Evolutionary conservation across 768 basidiomycete species (phyloP), one percentile per base, ranked within the genome.

Genomic region (Mycena venus): DNA sequence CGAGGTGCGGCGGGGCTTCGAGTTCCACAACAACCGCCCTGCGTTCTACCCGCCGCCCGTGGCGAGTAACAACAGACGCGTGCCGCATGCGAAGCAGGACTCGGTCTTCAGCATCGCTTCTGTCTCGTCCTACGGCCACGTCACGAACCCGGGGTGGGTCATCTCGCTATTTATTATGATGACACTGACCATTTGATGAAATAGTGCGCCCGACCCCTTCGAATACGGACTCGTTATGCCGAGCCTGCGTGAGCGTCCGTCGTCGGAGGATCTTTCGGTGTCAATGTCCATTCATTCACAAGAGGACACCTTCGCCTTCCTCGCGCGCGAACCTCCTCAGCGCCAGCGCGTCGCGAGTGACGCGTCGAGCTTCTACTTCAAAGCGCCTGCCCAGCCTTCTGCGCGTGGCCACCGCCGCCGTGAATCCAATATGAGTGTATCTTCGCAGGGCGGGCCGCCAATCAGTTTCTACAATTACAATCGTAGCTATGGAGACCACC

Each of bases 141-240:
- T 94, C 40, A 84, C 93, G 72, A 88, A 93, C 68, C 80, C 86
- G 21, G 95, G 95, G n/a, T n/a, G n/a, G n/a, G n/a, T n/a, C n/a
- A n/a, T n/a, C n/a, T n/a, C n/a, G n/a, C n/a, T n/a, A n/a, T n/a
- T n/a, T n/a, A n/a, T n/a, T n/a, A n/a, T n/a, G n/a, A n/a, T n/a
- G n/a, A n/a, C n/a, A n/a, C n/a, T n/a, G n/a, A n/a, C n/a, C n/a
- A n/a, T n/a, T n/a, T n/a, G n/a, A n/a, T n/a, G n/a, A n/a, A n/a
- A n/a, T n/a, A n/a, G n/a, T n/a, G n/a, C n/a, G n/a, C n/a, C n/a
- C 3, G 95, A 96, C 80, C 95, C 95, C 0, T 96, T 96, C 81
- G 93, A 93, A 49, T 95, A 92, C 72, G 92, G 86, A 1, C 77
- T 90, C 17, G 49, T 72, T 1, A 76, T 76, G 75, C 87, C 89